Evolutionary conservation across 176 grass and related monocot genomes (phyloP), one percentile per base, ranked within the genome.

Genomic region (Panicum miliaceum): DNA sequence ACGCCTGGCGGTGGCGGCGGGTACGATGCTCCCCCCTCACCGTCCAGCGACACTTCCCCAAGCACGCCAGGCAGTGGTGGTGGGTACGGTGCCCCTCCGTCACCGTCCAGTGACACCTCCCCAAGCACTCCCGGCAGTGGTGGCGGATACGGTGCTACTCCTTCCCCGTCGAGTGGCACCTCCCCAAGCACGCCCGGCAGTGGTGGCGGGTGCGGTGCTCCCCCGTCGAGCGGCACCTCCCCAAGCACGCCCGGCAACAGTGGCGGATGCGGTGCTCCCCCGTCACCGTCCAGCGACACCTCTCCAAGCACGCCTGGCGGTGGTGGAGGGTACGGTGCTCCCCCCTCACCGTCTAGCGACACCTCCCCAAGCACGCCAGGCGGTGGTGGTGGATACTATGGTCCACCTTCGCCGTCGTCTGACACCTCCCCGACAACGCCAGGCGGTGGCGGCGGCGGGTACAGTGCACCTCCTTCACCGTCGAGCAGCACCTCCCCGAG

Each of bases 221-320:
- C 77, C 0, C 27, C 77, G 0, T 66, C 77, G 6, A 59, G 37
- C 7, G 74, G 14, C 12, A 75, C 82, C 15, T 84, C 90, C 0
- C 86, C 86, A 0, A 37, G 81, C 18, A 78, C 58, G 0, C 79
- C 79, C 27, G 68, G 75, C 0, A 35, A 46, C 0, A 50, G 68
- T 0, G 59, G 43, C 4, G 45, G 62, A 0, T 51, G 66, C 77
- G 7, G 13, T 7, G 63, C 5, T 0, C 43, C 78, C 0, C 29
- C 78, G 0, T 67, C 78, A 3, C 78, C 77, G 29, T 64, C 45
- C 27, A 14, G 19, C 14, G 77, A 48, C 43, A 66, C 77, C 5
- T 65, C 77, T 0, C 77, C 77, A 0, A 50, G 61, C 0, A 80
- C 77, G 18, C 77, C 78, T 7, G 73, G 79, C 16, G 2, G 40